Evolutionary conservation across 2,329 filamentous ascomycete genomes (phyloP), one percentile per base, ranked within the genome.

Genomic region (Exophiala phaeomuriformis): DNA sequence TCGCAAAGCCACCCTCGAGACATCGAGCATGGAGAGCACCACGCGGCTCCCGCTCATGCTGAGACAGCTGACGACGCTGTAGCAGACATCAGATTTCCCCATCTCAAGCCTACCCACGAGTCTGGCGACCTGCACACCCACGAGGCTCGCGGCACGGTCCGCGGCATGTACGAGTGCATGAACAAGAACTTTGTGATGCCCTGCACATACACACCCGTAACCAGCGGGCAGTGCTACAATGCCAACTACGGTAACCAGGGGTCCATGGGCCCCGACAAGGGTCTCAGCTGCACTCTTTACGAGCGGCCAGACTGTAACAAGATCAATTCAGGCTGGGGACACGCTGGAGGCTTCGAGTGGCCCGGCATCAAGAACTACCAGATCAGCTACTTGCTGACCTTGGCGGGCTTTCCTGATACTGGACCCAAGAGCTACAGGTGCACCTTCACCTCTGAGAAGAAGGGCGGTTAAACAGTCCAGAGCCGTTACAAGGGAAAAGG

Each of bases 231-330:
- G 19, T 58, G 56, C 33, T 55, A 56, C 31, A 56, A 58, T 27
- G 52, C 46, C 30, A 33, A 40, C 4, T 58, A 58, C 27, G 49
- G 44, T 9, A 3, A 4, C 10, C 6, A 39, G 2, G 56, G 56
- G 27, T 58, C 53, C n/a, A 56, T 58, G 52, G 53, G 49, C 6
- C 56, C 56, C 6, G 56, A 58, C 39, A 53, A 56, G 31, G 56
- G 52, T 12, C 36, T 58, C 9, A 46, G 33, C 9, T 58, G 56
- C 36, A 51, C 49, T 4, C 31, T 58, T n/a, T 58, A 58, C 31
- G 53, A 58, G 41, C 27, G 29, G 19, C 9, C 10, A 5, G 19
- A 56, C 19, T 56, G 52, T 46, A 58, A 55, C 32, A 35, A 47
- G 33, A n/a, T 53, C 7, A 19, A 19, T 19, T 19, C 19, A 19